Evolutionary conservation across 208 protist genomes (phyloP), one percentile per base, ranked within the genome.

Genomic region (Trypanosoma grayi): DNA sequence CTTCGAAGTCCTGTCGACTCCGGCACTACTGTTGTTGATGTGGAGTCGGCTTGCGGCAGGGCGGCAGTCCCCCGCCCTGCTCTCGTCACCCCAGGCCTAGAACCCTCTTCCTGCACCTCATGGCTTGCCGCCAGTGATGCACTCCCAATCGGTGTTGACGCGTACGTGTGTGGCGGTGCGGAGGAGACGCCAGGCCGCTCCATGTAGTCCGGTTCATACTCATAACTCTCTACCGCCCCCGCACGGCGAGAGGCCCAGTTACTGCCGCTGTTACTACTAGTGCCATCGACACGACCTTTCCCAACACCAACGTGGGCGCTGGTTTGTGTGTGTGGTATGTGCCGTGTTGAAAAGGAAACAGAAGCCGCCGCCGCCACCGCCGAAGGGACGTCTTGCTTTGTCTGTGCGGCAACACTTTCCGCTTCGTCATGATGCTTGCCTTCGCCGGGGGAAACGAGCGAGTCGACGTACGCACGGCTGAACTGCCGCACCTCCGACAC

Each of bases 401-500:
- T 43, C 39, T 4, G 13, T 43, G 39, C 39, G 20, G 5, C 39
- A 4, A 4, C 39, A 14, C 11, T 14, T 10, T n/a, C 10, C 3
- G 20, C 10, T 43, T 48, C 18, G 24, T 25, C 25, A 16, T 55
- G 14, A 44, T 44, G 22, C 27, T 64, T 22, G 13, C 33, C 58
- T 37, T 64, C 58, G 10, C 25, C 9, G 2, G 28, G 51, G 1
- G 45, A 30, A 30, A 68, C 46, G 33, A 68, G 22, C 8, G 62
- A 68, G 62, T 68, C 62, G 8, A 68, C 62, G 18, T 68, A 68
- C 25, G 62, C 62, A 30, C 41, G 4, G 4, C 62, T 53, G 27
- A 68, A 55, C 27, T 54, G 41, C 41, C 55, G 51, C 30, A 61
- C 62, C 53, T 68, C 62, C 24, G 62, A 68, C 28, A 68, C 34